Conservation (phyloP, 2,329 filamentous ascomycete species). For the Colletotrichum abscissum region DNA sequence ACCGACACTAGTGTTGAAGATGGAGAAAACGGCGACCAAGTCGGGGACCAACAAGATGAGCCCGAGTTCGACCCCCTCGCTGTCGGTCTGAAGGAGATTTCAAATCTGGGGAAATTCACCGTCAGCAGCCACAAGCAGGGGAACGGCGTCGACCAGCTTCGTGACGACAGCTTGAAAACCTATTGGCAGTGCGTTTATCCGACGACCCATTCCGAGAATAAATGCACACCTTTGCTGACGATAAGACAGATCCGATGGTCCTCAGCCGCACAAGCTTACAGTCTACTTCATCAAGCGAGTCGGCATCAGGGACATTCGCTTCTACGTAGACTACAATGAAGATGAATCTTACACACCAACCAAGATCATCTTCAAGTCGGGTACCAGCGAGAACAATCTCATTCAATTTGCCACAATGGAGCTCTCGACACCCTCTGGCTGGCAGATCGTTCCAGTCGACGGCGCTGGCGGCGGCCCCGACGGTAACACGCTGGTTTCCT, state of each 20-base stretch:
- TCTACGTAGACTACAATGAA: conserved; percentile 89
- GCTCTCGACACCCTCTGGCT: conserved; percentile 84
- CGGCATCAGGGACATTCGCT: conserved; percentile 80
- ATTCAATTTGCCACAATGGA: conserved; percentile 87
- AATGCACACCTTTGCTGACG: neutral
- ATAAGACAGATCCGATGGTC: conserved; percentile 77
- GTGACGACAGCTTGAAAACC: conserved; percentile 76
- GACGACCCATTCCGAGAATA: neutral
- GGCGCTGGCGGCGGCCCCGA: conserved; percentile 68
- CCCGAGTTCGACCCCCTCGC: conserved; percentile 64
- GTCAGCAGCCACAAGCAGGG: conserved; percentile 86
- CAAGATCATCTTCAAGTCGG: conserved; percentile 88
- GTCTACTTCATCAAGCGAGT: conserved; percentile 89
- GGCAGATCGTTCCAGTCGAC: conserved; percentile 82
- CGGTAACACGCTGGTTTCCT: conserved; percentile 83
- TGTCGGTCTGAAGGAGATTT: conserved; percentile 81
- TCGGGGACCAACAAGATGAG: conserved; percentile 43
- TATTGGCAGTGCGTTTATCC: conserved; percentile 78
- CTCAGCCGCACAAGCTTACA: conserved; percentile 84
- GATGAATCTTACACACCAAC: conserved; percentile 98
- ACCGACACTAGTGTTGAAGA: conserved; percentile 46
- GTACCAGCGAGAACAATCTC: conserved; percentile 91
- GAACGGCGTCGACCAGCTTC: conserved; percentile 80
- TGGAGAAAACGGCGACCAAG: conserved; percentile 39
- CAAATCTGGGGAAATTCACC: conserved; percentile 84